These are phyloP conservation scores for Lagerstroemia speciosa DNA, from an alignment of 345 rosid genomes.

Conservation along the genomic window DNA sequence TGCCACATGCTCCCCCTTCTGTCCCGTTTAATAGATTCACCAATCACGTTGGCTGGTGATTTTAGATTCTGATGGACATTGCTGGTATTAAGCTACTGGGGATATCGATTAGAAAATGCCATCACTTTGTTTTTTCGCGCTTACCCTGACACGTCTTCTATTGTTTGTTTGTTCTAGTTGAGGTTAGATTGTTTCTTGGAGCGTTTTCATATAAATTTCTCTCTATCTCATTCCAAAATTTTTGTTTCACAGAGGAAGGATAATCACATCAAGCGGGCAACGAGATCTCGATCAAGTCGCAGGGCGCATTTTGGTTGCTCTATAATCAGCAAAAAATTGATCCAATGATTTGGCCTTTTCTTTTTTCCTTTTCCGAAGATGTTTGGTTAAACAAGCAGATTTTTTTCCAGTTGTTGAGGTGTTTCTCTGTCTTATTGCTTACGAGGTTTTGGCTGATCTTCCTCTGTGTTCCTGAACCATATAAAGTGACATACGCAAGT, in stretches of 20 bases:
- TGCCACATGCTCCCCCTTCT: not conserved
- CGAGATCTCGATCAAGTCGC: constrained; percentile 94
- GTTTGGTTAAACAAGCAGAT: not conserved
- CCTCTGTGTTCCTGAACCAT: not conserved
- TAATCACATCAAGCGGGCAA: constrained; percentile 73
- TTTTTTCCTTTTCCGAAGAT: not conserved
- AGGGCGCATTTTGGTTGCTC: constrained; percentile 50
- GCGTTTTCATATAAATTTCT: not conserved
- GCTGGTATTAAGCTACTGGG: not conserved
- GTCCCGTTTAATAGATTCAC: too few relatives aligned
- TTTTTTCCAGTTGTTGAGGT: not conserved
- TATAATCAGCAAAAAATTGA: not conserved
- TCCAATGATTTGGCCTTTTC: constrained; percentile 4
- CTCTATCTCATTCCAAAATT: not conserved
- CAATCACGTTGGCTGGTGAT: not conserved
- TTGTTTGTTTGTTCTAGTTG: not conserved
- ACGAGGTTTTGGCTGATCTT: not conserved
- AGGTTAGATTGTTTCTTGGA: not conserved
- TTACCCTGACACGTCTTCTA: constrained; percentile 26
- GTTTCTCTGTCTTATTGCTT: not conserved
- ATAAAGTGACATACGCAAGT: too few relatives aligned
- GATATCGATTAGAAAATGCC: not conserved
- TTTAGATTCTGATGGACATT: not conserved
- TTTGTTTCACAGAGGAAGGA: constrained; percentile 52
- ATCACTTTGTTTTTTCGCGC: not conserved